Conservation (phyloP, 805 yeast species). For the Pichia heedii region DNA sequence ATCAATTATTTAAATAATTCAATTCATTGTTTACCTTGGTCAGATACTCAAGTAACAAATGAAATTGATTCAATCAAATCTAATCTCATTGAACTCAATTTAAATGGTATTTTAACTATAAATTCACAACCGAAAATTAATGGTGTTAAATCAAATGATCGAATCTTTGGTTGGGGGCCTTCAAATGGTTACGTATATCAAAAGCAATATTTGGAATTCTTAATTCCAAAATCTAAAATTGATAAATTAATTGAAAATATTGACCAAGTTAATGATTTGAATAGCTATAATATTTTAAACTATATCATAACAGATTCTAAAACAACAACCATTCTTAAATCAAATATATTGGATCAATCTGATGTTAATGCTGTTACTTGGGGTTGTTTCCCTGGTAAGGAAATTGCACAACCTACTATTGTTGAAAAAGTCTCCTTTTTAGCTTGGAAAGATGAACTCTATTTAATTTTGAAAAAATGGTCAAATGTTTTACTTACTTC, state of each 20-base stretch:
- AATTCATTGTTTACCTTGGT: slow-evolving; percentile 81
- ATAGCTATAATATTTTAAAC: slow-evolving; percentile 48
- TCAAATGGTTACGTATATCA: slow-evolving; percentile 87
- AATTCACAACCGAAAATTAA: slow-evolving; percentile 93
- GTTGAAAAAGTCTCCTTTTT: slow-evolving; percentile 86
- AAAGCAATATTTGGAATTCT: slow-evolving; percentile 84
- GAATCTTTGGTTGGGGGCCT: slow-evolving; percentile 92
- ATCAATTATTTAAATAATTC: slow-evolving; percentile 64
- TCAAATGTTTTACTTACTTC: slow-evolving; percentile 11
- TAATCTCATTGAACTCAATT: slow-evolving; percentile 55
- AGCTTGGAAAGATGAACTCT: slow-evolving; percentile 97
- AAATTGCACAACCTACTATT: slow-evolving; percentile 90
- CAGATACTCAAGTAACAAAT: slow-evolving; percentile 76
- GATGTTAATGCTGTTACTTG: slow-evolving; percentile 92
- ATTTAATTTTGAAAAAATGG: slow-evolving; percentile 79
- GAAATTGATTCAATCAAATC: slow-evolving; percentile 60
- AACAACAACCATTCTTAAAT: slow-evolving; percentile 26
- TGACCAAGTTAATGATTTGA: slow-evolving; percentile 33
- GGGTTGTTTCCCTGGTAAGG: slow-evolving; percentile 97
- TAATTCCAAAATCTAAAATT: slow-evolving; percentile 50
- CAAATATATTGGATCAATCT: slow-evolving; percentile 51
- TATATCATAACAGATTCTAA: slow-evolving; percentile 60
- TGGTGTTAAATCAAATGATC: slow-evolving; percentile 63
- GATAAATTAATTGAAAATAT: slow-evolving; percentile 34
- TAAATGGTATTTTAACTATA: slow-evolving; percentile 64